These are phyloP conservation scores for Blastobotrys attinorum DNA, from an alignment of 805 yeast genomes.

Conservation along the genomic window DNA sequence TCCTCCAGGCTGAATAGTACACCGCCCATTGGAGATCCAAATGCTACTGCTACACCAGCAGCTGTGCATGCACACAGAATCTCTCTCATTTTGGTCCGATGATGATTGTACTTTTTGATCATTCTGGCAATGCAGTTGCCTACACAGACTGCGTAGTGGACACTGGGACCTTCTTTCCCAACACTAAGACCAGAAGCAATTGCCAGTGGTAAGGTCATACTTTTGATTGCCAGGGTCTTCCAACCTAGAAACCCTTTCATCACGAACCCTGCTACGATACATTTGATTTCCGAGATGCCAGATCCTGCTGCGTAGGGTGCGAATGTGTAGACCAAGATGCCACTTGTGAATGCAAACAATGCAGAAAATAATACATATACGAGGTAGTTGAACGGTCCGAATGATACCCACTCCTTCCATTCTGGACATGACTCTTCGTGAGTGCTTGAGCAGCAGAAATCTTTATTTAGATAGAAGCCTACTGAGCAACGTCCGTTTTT, in stretches of 20 bases:
- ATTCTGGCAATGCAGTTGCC: constrained; percentile 68
- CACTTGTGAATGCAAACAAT: constrained; percentile 55
- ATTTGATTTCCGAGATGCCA: constrained; percentile 94
- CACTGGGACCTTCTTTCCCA: constrained; percentile 98
- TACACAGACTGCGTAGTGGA: constrained; percentile 96
- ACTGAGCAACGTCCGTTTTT: constrained; percentile 70
- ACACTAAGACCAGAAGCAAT: constrained; percentile 89
- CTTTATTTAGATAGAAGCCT: constrained; percentile 60
- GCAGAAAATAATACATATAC: constrained; percentile 54
- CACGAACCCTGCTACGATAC: constrained; percentile 84
- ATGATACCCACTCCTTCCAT: constrained; percentile 60
- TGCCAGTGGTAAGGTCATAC: constrained; percentile 77
- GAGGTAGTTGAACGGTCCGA: constrained; percentile 40
- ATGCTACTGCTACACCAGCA: constrained; percentile 98
- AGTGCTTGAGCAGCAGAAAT: constrained; percentile 77
- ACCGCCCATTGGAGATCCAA: constrained; percentile 97
- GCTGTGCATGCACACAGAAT: constrained; percentile 86
- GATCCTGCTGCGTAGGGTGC: constrained; percentile 96
- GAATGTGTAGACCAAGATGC: constrained; percentile 55
- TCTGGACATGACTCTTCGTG: constrained; percentile 40
- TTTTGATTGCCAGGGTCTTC: constrained; percentile 65
- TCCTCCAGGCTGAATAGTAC: constrained; percentile 91
- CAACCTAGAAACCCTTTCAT: constrained; percentile 69
- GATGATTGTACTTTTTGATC: constrained; percentile 33
- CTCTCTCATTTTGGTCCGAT: constrained; percentile 37